Evolutionary conservation across 495 filamentous ascomycete species (phyloP), one percentile per base, ranked within the genome.

Genomic region (Cenococcum geophilum): DNA sequence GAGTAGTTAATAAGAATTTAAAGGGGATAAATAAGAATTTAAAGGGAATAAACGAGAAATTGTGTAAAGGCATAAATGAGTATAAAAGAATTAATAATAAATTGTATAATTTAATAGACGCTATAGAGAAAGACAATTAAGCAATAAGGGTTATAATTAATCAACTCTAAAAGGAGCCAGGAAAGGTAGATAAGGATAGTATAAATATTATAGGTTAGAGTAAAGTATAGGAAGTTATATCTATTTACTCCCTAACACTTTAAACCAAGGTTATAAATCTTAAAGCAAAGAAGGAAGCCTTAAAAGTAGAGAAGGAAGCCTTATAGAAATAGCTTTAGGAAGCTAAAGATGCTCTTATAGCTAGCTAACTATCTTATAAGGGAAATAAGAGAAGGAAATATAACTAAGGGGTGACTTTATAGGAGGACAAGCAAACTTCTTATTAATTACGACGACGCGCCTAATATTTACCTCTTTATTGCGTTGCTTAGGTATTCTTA

Each of bases 101-200:
- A 18, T 5, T 49, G 6, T 20, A 18, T 49, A 49, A 10, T 9
- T 49, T 49, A 49, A 49, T 22, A n/a, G 12, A 9, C 5, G 12
- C 20, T 49, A 49, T n/a, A 49, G 18, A 22, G 45, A 49, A 49
- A 8, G 18, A 49, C 6, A 49, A 49, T 49, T 49, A 49, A 49
- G 20, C 6, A n/a, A n/a, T 49, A 49, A 49, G 45, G 45, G 45
- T 18, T 9, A 49, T 20, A 8, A 40, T 40, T 40, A 40, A 40
- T 40, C 6, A 40, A 40, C 36, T 40, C 14, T 40, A 40, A 40
- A 40, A 40, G 36, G 36, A 14, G 36, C 36, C 8, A 14, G 36
- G 14, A 40, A 40, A 40, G 36, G 36, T 14, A 14, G 36, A 14
- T 14, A 14, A 8, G 14, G 36, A 40, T n/a, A n/a, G n/a, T n/a